These are phyloP conservation scores for Actinomucor elegans DNA, from an alignment of 371 early-diverging fungal species.

Conservation along the genomic window DNA sequence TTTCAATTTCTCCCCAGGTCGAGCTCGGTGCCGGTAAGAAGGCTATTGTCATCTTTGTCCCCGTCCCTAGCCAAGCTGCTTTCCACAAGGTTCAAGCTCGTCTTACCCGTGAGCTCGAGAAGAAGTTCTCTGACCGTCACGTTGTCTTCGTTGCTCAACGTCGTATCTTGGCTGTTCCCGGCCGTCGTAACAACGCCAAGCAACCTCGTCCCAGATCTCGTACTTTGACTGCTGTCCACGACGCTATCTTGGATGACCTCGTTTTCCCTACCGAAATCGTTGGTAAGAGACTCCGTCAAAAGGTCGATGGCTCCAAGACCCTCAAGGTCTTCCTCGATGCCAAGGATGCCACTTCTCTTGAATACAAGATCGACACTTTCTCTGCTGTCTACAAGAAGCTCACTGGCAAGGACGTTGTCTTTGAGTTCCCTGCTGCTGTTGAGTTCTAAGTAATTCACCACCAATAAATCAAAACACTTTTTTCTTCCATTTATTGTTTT, in stretches of 20 bases:
- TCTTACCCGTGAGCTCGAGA: slow-evolving; percentile 97
- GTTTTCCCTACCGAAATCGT: slow-evolving; percentile 98
- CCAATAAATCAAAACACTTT: not conserved
- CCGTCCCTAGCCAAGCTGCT: slow-evolving; percentile 89
- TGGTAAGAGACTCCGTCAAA: slow-evolving; percentile 95
- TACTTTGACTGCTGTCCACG: slow-evolving; percentile 95
- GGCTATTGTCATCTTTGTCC: slow-evolving; percentile 96
- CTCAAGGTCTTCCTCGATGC: slow-evolving; percentile 95
- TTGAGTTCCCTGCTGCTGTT: slow-evolving; percentile 84
- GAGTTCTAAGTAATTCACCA: slow-evolving; percentile 20
- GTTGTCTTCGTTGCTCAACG: slow-evolving; percentile 95
- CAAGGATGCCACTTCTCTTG: slow-evolving; percentile 95
- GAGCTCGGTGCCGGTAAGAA: slow-evolving; percentile 93
- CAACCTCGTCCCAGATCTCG: slow-evolving; percentile 95
- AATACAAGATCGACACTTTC: slow-evolving; percentile 98
- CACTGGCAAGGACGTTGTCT: slow-evolving; percentile 96
- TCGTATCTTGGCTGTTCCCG: slow-evolving; percentile 91
- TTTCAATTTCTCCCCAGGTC: too few relatives aligned
- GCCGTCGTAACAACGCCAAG: slow-evolving; percentile 82
- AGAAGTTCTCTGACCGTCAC: slow-evolving; percentile 99
- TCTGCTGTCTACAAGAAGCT: slow-evolving; percentile 92
- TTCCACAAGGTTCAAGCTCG: slow-evolving; percentile 94
- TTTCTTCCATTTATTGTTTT: not conserved
- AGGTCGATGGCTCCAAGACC: slow-evolving; percentile 91
- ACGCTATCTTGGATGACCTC: slow-evolving; percentile 93